phyloP scores from a whole-genome alignment of 1,284 basidiomycete genomes.

The Cystobasidium slooffiae region DNA sequence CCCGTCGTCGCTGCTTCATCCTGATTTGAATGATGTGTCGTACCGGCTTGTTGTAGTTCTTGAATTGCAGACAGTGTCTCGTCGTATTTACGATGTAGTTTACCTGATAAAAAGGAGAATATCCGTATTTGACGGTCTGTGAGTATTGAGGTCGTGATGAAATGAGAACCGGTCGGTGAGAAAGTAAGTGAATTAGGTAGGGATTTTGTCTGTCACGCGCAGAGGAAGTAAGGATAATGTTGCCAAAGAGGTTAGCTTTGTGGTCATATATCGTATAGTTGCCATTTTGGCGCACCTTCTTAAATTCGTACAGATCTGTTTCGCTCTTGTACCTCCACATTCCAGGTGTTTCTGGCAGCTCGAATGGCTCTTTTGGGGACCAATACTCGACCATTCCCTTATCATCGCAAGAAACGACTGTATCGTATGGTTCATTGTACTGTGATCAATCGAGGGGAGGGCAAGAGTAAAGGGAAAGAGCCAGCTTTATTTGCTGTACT shows the following conservation, averaged over 20 bases:
- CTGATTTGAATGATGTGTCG: slow-evolving; percentile 19
- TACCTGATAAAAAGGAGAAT: slow-evolving; percentile 88
- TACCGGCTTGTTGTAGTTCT: slow-evolving; percentile 70
- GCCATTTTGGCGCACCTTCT: slow-evolving; percentile 70
- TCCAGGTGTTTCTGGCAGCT: slow-evolving; percentile 74
- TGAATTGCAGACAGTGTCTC: slow-evolving; percentile 89
- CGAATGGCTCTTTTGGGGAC: slow-evolving; percentile 85
- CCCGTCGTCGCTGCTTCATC: background rate
- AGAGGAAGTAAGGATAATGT: background rate
- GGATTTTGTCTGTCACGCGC: slow-evolving; percentile 72
- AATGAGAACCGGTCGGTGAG: slow-evolving; percentile 83
- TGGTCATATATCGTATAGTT: background rate
- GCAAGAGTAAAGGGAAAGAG: slow-evolving; percentile 64
- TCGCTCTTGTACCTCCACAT: slow-evolving; percentile 89
- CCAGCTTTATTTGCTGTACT: slow-evolving; percentile 61
- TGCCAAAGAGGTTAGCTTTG: background rate
- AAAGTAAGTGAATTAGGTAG: slow-evolving; percentile 87
- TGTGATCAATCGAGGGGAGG: slow-evolving; percentile 56
- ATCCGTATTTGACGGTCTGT: slow-evolving; percentile 88
- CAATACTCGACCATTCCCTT: slow-evolving; percentile 97
- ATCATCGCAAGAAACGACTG: slow-evolving; percentile 91
- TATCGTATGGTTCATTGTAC: slow-evolving; percentile 89
- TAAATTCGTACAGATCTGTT: slow-evolving; percentile 97
- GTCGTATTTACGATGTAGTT: slow-evolving; percentile 89
- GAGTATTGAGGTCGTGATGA: slow-evolving; percentile 87